Percentiles rank a stretch among this genome's conserved stretches.
These are phyloP conservation scores for Coniella vitis DNA, from an alignment of 2,329 filamentous ascomycete genomes.

Conservation along the genomic window DNA sequence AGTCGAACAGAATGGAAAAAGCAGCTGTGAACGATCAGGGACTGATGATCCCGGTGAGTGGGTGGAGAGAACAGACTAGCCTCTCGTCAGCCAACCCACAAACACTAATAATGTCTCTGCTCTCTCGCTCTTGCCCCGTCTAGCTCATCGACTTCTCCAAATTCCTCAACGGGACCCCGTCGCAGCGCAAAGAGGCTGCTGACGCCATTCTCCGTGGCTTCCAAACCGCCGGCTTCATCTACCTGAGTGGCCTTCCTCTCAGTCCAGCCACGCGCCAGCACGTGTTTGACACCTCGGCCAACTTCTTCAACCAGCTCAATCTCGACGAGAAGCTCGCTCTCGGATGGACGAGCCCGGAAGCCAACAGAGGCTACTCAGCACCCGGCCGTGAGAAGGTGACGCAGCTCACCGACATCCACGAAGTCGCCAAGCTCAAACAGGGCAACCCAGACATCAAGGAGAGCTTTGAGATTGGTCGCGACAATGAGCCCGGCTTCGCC, in stretches of 20 bases:
- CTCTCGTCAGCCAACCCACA: neutral
- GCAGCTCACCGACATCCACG: slow-evolving; percentile 43
- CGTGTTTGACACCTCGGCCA: slow-evolving; percentile 61
- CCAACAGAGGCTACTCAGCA: slow-evolving; percentile 68
- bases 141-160: slow-evolving; percentile 73
- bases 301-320: slow-evolving; percentile 61
- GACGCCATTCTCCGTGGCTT: slow-evolving; percentile 71
- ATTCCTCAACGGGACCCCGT: slow-evolving; percentile 58
- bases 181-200: slow-evolving; percentile 59
- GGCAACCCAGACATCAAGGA: slow-evolving; percentile 60
- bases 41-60: slow-evolving; percentile 25
- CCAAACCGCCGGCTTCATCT: slow-evolving; percentile 82
- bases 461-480: slow-evolving; percentile 57
- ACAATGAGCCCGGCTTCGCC: slow-evolving; percentile 51
- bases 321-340: slow-evolving; percentile 56
- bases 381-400: slow-evolving; percentile 67
- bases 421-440: slow-evolving; percentile 52
- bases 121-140: neutral
- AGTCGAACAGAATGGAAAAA: no score
- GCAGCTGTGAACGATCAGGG: slow-evolving; percentile 25
- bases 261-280: slow-evolving; percentile 47
- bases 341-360: slow-evolving; percentile 63
- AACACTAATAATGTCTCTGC: neutral
- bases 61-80: neutral
- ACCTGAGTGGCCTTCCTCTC: slow-evolving; percentile 75